Evolutionary conservation across 768 basidiomycete genomes (phyloP).

Genomic region (Auricularia cornea): DNA sequence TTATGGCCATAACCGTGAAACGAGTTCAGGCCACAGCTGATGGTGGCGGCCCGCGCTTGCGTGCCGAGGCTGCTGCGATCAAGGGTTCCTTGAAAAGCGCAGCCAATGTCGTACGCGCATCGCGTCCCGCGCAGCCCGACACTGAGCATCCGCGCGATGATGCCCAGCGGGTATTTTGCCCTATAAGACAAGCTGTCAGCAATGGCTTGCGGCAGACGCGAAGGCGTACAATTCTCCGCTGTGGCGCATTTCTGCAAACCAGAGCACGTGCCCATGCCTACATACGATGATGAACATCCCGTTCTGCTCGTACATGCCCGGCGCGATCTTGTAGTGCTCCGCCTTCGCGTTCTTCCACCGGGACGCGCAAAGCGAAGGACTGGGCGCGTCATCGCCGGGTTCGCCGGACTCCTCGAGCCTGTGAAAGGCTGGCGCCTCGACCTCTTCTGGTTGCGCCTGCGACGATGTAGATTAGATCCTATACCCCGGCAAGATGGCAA

Average conservation of each 20-base stretch:
- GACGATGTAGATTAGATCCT: no score
- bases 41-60: not conserved
- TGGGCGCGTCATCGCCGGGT: not conserved
- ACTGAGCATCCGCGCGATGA: not conserved
- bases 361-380: not conserved
- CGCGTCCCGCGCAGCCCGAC: not conserved
- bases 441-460: no score
- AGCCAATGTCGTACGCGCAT: conserved; percentile 2
- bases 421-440: no score
- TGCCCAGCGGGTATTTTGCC: not conserved
- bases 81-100: not conserved
- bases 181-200: not conserved
- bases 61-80: not conserved
- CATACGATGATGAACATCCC: conserved; percentile 1
- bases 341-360: not conserved
- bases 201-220: not conserved
- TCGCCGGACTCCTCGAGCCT: not conserved
- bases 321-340: not conserved
- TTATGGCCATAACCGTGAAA: conserved; percentile 15
- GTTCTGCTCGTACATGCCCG: conserved; percentile 1
- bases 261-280: not conserved
- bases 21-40: not conserved
- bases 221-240: conserved; percentile 43
- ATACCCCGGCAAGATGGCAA: not conserved
- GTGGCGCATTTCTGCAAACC: not conserved